Conservation (phyloP, 169 alveolate species). For the Amoebophrya sp. region DNA sequence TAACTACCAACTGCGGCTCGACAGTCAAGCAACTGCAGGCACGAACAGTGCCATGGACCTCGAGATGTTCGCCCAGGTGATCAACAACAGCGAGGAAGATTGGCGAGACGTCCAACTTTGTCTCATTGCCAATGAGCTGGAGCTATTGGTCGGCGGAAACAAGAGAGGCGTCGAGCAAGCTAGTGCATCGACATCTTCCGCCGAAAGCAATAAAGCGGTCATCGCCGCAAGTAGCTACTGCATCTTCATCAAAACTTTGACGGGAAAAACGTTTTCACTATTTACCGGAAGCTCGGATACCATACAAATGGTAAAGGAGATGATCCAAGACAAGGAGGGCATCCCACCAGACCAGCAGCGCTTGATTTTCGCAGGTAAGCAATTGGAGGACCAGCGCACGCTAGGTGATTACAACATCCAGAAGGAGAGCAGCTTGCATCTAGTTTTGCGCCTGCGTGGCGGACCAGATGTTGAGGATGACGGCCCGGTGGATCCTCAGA, state of each 20-base stretch:
- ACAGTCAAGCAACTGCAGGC: too few relatives aligned
- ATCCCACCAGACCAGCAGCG: slow-evolving; percentile 99
- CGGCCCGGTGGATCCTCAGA: too few relatives aligned
- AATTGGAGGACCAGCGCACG: slow-evolving; percentile 96
- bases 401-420: slow-evolving; percentile 96
- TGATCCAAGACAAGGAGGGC: slow-evolving; percentile 42
- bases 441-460: slow-evolving; percentile 36
- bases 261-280: slow-evolving; percentile 86
- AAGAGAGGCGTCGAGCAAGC: too few relatives aligned
- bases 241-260: slow-evolving; percentile 86
- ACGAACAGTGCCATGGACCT: neutral
- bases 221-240: too few relatives aligned
- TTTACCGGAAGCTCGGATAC: slow-evolving; percentile 90
- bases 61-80: neutral
- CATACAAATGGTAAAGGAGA: slow-evolving; percentile 90
- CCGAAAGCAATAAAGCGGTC: too few relatives aligned
- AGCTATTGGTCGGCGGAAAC: neutral
- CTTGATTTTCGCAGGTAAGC: slow-evolving; percentile 97
- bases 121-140: slow-evolving; percentile 1
- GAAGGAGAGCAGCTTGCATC: slow-evolving; percentile 68
- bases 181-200: too few relatives aligned
- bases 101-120: neutral
- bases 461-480: too few relatives aligned
- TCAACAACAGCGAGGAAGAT: neutral
- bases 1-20: neutral